Evolutionary conservation across 331 rosid species (phyloP), one percentile per base, ranked within the genome.

Genomic region (Rhamnella rubrinervis): DNA sequence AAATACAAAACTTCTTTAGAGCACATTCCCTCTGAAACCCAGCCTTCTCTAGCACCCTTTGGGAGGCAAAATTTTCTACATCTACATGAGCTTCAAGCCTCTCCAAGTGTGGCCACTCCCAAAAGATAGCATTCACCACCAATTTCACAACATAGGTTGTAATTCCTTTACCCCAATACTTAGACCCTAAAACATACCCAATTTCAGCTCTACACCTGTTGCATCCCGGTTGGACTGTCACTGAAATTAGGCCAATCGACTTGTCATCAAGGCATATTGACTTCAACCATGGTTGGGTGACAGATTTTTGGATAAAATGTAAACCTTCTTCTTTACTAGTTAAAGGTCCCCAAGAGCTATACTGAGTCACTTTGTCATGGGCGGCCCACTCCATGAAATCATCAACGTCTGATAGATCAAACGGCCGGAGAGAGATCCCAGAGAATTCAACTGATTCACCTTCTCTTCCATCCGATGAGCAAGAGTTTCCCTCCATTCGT

Each of bases 121-220:
- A 40, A 19, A 92, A 92, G 4, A 76, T 77, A 46, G 31, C 50
- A 69, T 74, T 66, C 15, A 66, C 82, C 47, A 64, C 87, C 74
- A 76, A 59, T 72, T 79, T 86, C 73, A 88, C 88, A n/a, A 73
- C 91, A 59, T 9, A 17, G 1, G 93, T 83, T 2, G 65, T 81
- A 46, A 89, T 80, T 71, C 96, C 93, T 74, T 71, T 88, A 11
- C 96, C 88, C 98, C 90, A 88, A 28, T 59, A 80, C n/a, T 82
- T 79, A 11, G 78, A 88, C 0, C 77, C 96, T 51, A 89, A 19
- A 15, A 58, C 74, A 52, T 86, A 92, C 11, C 93, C 96, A 1
- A 92, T 58, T 47, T 86, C 86, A 0, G 72, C 83, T 35, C 93
- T 82, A 19, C 71, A 51, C 62, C 26, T 41, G 38, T 88, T 81